A percentile compares a stretch with the other conserved stretches of the same genome.
Conservation (phyloP, 352 stramenopile genomes). For the Pythium volutum region DNA sequence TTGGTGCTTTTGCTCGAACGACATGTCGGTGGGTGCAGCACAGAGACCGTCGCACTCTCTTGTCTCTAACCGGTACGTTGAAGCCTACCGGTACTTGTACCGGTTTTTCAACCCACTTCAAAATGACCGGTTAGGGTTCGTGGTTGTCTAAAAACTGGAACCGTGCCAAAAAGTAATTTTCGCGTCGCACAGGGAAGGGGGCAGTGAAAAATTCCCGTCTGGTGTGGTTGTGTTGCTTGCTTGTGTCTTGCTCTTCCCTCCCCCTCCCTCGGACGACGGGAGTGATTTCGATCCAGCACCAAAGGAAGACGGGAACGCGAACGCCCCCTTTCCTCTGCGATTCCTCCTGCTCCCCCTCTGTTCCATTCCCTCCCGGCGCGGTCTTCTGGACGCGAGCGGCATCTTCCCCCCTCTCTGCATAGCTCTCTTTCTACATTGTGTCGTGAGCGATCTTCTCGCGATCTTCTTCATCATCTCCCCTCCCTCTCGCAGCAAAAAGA, state of each 20-base stretch:
- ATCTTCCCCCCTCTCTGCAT: background rate
- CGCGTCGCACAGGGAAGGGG: conserved; percentile 13
- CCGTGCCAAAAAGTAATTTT: conserved; percentile 14
- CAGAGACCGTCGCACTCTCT: conserved; percentile 6
- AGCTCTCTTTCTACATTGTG: background rate
- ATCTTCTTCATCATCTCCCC: background rate
- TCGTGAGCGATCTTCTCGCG: background rate
- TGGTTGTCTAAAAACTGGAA: background rate
- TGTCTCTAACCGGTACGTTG: background rate
- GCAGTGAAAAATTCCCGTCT: conserved; percentile 11
- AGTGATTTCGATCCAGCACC: conserved; percentile 8
- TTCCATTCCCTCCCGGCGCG: no score
- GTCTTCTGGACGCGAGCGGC: no score
- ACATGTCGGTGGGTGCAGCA: background rate
- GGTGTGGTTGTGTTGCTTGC: conserved; percentile 1
- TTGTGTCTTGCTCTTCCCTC: background rate
- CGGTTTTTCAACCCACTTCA: conserved; percentile 5
- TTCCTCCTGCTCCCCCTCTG: no score
- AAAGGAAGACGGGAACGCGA: background rate
- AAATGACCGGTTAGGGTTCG: conserved; percentile 21
- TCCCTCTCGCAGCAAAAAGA: conserved; percentile 4
- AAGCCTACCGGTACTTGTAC: conserved; percentile 12
- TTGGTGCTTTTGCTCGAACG: conserved; percentile 11
- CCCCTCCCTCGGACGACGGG: conserved; percentile 1
- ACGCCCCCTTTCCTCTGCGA: background rate